Evolutionary conservation across 2,329 filamentous ascomycete genomes (phyloP), one percentile per base, ranked within the genome.

Genomic region (Cladosporium sp.): DNA sequence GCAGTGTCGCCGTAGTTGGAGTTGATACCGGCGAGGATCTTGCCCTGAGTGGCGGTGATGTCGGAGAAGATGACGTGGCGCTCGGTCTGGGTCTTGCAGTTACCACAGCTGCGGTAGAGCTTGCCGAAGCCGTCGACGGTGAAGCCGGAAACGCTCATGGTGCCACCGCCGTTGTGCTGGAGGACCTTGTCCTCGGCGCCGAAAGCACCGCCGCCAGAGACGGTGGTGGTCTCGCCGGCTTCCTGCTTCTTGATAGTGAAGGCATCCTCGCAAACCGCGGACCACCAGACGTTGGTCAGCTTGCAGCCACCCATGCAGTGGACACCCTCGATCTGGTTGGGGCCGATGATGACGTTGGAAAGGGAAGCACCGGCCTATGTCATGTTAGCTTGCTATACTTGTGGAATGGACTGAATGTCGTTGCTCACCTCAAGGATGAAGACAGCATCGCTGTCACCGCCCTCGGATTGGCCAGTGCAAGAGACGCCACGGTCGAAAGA

Each of bases 261-360:
- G 70, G 74, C 73, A 67, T 68, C 58, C 66, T 73, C 70, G 67
- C 69, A 71, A 30, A 71, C 70, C 4, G 81, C 80, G 49, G 80
- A 78, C 70, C 82, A 85, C 79, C 81, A 83, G 58, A 84, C 82
- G 68, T 80, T 65, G 32, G 54, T 53, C 18, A 65, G 46, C 43
- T 58, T 65, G 56, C 63, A 65, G 48, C 84, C 73, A 32, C 81
- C 82, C 65, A 79, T 75, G 75, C 83, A 85, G 76, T 85, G 83
- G 28, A 85, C 78, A 61, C 80, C 83, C 74, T 84, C 83, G 53
- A 80, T 78, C 66, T 84, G 78, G 68, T 82, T 79, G n/a, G 77
- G 78, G 46, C 84, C 83, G 63, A 85, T 85, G 72, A 85, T 84
- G 71, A 82, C 82, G 70, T 85, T 85, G 69, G 79, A 80, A 23